Evolutionary conservation across 2,329 filamentous ascomycete species (phyloP).

Genomic region (Colletotrichum agaves): DNA sequence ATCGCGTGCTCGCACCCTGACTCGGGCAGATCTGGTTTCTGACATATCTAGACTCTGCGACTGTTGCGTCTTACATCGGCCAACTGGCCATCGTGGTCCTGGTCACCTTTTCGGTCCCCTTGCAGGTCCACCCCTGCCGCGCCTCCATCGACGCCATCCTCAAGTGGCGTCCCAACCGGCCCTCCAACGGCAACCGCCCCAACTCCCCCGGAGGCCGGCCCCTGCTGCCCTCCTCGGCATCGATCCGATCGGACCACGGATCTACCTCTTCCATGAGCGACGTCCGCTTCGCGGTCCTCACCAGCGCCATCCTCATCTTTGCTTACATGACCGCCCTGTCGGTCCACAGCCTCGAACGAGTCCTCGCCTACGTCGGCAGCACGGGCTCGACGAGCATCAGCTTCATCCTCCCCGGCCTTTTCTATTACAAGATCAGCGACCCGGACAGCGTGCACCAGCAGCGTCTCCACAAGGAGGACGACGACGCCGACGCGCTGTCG

Average conservation of each 20-base stretch:
- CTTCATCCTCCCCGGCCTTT: conserved; percentile 94
- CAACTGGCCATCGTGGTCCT: conserved; percentile 95
- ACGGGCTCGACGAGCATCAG: conserved; percentile 96
- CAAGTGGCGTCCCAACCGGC: conserved; percentile 80
- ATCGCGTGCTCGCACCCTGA: not conserved
- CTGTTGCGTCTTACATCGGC: conserved; percentile 87
- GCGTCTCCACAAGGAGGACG: conserved; percentile 88
- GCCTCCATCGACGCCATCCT: conserved; percentile 96
- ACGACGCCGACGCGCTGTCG: conserved; percentile 75
- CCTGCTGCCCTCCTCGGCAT: conserved; percentile 51
- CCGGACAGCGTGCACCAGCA: conserved; percentile 90
- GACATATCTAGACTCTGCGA: conserved; percentile 67
- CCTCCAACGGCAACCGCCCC: conserved; percentile 51
- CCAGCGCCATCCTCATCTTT: conserved; percentile 83
- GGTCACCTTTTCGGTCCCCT: conserved; percentile 94
- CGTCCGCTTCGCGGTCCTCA: conserved; percentile 87
- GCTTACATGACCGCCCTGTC: conserved; percentile 92
- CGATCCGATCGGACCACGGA: conserved; percentile 61
- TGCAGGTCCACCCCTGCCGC: conserved; percentile 95
- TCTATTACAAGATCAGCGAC: conserved; percentile 98
- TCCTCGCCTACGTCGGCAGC: conserved; percentile 93
- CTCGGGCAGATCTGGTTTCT: conserved; percentile 26
- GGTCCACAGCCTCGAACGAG: conserved; percentile 87
- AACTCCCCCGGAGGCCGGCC: conserved; percentile 55
- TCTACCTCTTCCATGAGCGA: conserved; percentile 79